Conservation (phyloP, 73 alveolate species). For the Symbiodinium pilosum region DNA sequence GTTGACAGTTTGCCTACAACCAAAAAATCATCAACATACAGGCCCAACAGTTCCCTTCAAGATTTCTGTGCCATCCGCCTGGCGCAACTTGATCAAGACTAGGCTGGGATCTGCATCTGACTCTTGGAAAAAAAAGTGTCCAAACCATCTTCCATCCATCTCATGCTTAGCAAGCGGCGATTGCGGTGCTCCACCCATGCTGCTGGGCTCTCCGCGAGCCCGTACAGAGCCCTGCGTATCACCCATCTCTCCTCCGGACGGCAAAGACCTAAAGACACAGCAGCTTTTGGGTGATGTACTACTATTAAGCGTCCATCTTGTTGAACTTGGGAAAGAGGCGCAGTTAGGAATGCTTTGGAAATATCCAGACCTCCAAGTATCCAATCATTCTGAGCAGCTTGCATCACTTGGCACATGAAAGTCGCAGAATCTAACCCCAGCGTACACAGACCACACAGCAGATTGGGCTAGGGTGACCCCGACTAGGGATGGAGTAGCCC, state of each 20-base stretch:
- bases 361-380: not conserved
- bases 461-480: no score
- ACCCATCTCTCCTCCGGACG: not conserved
- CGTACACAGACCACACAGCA: not conserved
- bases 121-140: not conserved
- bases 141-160: not conserved
- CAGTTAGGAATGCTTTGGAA: not conserved
- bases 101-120: not conserved
- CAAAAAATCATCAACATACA: not conserved
- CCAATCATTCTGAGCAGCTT: not conserved
- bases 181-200: not conserved
- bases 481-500: no score
- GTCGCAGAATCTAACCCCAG: not conserved
- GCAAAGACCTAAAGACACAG: not conserved
- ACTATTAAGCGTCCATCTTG: not conserved
- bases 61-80: not conserved
- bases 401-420: not conserved
- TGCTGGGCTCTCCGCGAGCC: not conserved
- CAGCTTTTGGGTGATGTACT: not conserved
- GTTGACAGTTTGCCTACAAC: not conserved
- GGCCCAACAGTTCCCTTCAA: not conserved
- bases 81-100: not conserved
- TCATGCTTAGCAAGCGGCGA: not conserved
- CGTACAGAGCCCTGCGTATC: not conserved
- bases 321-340: not conserved